Conservation (phyloP, 768 basidiomycete species). For the Auriscalpium microsporum region DNA sequence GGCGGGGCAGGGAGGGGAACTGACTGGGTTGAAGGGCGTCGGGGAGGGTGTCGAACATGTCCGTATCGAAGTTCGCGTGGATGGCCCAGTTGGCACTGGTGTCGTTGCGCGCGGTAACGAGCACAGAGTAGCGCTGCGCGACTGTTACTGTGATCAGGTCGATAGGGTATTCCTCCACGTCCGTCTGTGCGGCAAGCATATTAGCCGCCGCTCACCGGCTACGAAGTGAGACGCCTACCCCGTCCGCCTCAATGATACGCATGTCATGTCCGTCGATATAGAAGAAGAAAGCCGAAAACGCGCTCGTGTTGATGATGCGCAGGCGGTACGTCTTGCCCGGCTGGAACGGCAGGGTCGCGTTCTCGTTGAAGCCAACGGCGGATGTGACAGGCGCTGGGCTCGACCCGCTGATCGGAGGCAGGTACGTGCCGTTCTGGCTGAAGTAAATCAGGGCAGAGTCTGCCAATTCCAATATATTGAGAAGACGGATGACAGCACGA, state of each 20-base stretch:
- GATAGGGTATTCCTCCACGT: conserved; percentile 64
- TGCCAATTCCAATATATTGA: conserved; percentile 20
- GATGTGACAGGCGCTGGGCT: conserved; percentile 38
- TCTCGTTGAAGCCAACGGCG: conserved; percentile 76
- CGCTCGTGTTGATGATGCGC: conserved; percentile 78
- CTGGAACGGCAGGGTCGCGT: conserved; percentile 75
- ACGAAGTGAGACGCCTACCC: conserved; percentile 37
- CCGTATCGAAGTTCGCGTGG: conserved; percentile 82
- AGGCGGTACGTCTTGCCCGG: conserved; percentile 88
- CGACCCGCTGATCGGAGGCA: conserved; percentile 47
- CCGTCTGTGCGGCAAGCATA: conserved; percentile 39
- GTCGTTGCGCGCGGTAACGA: conserved; percentile 87
- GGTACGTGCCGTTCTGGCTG: conserved; percentile 63
- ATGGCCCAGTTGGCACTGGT: conserved; percentile 75
- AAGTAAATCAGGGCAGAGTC: conserved; percentile 82
- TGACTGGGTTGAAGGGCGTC: conserved; percentile 63
- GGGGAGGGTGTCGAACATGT: conserved; percentile 85
- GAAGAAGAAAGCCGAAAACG: conserved; percentile 69
- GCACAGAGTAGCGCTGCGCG: conserved; percentile 89
- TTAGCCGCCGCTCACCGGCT: neutral
- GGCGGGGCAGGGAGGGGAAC: conserved; percentile 17
- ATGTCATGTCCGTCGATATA: conserved; percentile 88
- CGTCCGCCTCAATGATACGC: conserved; percentile 78
- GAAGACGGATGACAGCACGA: neutral
- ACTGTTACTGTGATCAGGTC: conserved; percentile 70